Conservation (phyloP, 1,284 basidiomycete genomes). For the Sanghuangporus sanghuang region DNA sequence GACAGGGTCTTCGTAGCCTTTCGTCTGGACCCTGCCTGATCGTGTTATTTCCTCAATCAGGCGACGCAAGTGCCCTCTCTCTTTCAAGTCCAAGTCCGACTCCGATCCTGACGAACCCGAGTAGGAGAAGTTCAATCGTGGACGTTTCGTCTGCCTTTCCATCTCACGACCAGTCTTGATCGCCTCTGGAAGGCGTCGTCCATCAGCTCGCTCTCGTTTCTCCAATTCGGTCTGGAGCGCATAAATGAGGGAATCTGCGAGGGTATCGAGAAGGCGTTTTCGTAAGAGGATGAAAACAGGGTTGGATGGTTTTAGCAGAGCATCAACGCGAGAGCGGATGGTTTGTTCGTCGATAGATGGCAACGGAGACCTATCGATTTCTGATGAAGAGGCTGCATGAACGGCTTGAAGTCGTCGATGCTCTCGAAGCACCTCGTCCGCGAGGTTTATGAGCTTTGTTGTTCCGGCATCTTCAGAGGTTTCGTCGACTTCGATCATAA, state of each 20-base stretch:
- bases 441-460: conserved; percentile 59
- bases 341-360: background rate
- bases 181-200: background rate
- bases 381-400: conserved; percentile 32
- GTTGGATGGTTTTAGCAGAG: conserved; percentile 50
- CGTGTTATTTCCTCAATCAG: conserved; percentile 3
- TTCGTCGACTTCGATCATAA: conserved; percentile 50
- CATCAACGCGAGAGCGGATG: background rate
- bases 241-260: conserved; percentile 33
- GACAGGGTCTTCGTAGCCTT: conserved; percentile 44
- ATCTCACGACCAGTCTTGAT: conserved; percentile 9
- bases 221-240: background rate
- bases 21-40: conserved; percentile 27
- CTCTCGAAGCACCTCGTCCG: conserved; percentile 62
- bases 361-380: background rate
- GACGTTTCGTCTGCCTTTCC: background rate
- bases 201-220: background rate
- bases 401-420: conserved; percentile 12
- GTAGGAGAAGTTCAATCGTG: background rate
- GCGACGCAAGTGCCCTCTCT: background rate
- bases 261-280: conserved; percentile 39
- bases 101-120: background rate
- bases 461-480: conserved; percentile 29
- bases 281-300: conserved; percentile 62
- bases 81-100: background rate